Percentiles rank a stretch among this genome's conserved stretches.
Evolutionary conservation across 257 asterid species (phyloP).

Genomic region (Dorcoceras hygrometricum): DNA sequence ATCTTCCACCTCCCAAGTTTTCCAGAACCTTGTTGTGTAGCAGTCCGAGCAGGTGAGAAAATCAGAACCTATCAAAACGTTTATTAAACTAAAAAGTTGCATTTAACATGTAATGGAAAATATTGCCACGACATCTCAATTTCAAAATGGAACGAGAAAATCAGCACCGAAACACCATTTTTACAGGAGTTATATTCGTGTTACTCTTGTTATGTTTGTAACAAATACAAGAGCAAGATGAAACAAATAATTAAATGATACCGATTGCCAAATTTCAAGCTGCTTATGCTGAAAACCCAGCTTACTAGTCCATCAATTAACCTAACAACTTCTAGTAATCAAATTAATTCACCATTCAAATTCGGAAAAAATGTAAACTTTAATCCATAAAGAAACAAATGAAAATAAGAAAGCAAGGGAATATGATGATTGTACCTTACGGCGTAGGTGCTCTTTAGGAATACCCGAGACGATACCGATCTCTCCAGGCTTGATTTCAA

Average conservation of each 20-base stretch:
- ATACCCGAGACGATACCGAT: conserved; percentile 83
- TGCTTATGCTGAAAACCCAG: conserved; percentile 3
- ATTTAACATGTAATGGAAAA: background rate
- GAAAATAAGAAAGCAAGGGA: background rate
- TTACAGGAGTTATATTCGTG: background rate
- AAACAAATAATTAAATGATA: background rate
- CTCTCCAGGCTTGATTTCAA: conserved; percentile 80
- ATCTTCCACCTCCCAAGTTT: conserved; percentile 95
- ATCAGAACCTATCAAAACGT: conserved; percentile 60
- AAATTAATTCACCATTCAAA: background rate
- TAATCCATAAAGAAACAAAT: background rate
- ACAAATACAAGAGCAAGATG: background rate
- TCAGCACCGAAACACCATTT: background rate
- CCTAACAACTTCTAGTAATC: too few species aligned
- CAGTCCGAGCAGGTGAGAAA: conserved; percentile 94
- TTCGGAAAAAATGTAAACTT: background rate
- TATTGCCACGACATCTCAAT: background rate
- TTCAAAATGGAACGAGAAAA: background rate
- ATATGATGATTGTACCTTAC: conserved; percentile 44
- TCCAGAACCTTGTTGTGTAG: conserved; percentile 97
- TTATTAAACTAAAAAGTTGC: conserved; percentile 6
- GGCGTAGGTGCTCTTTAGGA: conserved; percentile 82
- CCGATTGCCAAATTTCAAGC: background rate
- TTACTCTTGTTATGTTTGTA: background rate
- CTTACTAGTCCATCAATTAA: background rate